Base-by-base conservation (phyloP, 2,329 filamentous ascomycete species). In the Chaetomiaceae sp. region DNA sequence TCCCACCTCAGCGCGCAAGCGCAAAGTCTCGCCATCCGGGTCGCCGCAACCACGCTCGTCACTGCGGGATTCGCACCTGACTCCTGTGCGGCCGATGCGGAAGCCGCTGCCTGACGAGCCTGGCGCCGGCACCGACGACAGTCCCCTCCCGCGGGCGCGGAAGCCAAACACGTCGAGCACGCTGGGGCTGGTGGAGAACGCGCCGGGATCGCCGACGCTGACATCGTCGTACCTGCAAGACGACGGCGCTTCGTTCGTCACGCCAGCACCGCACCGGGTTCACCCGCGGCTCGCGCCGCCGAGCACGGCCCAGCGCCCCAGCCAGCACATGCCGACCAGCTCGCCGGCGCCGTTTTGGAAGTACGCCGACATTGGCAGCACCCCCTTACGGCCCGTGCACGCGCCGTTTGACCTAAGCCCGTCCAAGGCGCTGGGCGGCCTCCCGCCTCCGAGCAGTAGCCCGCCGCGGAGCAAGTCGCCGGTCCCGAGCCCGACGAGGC, bases 331-430 rank as follows among this genome's bases (percentile, higher is more conserved):
- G 79, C 87, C 88, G 30, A 90, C 89, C 40, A 89, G 85, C 60
- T 90, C 86, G 27, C 89, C 89, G 0, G 89, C 89, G 1, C 87
- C 88, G 0, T 93, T 95, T 67, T 95, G 89, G 89, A 90, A 88
- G 66, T 93, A 87, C 67, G 83, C 86, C 35, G 86, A 90, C 58
- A 79, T 89, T 53, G 79, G 81, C 21, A 88, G 83, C 66, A 91
- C 87, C 2, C 87, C 87, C 2, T 72, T 87, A 47, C 73, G 74
- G 59, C 69, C 68, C 4, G 61, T 66, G 0, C 40, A 49, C 13
- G 44, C 48, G 19, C 66, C 70, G 4, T 81, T 79, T 50, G 81
- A 85, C 54, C 64, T 77, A 35, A 85, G 81, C 60, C 82, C 82
- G 2, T 76, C 75, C 7, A 83, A 83, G 62, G 62, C 66, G 14